These are phyloP conservation scores for Reutealis trisperma DNA, from an alignment of 345 rosid species.

Conservation along the genomic window DNA sequence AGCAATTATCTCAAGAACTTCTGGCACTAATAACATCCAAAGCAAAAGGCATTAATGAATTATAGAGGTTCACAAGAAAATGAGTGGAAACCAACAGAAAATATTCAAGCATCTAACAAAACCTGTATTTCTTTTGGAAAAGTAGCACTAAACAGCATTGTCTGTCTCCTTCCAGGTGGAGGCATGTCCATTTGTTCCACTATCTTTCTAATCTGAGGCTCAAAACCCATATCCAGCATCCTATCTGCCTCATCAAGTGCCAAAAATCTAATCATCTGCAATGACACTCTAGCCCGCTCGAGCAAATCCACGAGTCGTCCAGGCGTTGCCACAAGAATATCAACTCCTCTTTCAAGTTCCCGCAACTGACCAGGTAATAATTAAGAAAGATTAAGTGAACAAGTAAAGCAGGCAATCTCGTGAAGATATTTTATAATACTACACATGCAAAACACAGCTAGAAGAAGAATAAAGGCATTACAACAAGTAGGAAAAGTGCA, in stretches of 20 bases:
- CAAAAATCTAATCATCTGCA: slow-evolving; percentile 85
- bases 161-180: slow-evolving; percentile 83
- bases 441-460: background rate
- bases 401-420: background rate
- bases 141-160: slow-evolving; percentile 96
- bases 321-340: slow-evolving; percentile 98
- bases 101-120: background rate
- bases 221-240: slow-evolving; percentile 99
- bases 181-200: slow-evolving; percentile 99
- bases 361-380: slow-evolving; percentile 63
- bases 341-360: slow-evolving; percentile 96
- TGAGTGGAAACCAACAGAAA: background rate
- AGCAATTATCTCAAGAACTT: background rate
- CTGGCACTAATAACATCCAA: background rate
- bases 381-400: slow-evolving; percentile 2
- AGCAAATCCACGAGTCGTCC: slow-evolving; percentile 95
- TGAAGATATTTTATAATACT: background rate
- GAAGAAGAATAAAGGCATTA: background rate
- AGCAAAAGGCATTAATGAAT: background rate
- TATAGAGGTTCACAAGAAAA: background rate
- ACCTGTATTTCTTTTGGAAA: slow-evolving; percentile 99
- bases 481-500: background rate
- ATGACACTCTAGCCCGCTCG: slow-evolving; percentile 94
- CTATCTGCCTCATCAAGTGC: slow-evolving; percentile 99
- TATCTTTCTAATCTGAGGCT: slow-evolving; percentile 98